Conservation (phyloP, 169 alveolate genomes). For the Eimeria tenella region DNA sequence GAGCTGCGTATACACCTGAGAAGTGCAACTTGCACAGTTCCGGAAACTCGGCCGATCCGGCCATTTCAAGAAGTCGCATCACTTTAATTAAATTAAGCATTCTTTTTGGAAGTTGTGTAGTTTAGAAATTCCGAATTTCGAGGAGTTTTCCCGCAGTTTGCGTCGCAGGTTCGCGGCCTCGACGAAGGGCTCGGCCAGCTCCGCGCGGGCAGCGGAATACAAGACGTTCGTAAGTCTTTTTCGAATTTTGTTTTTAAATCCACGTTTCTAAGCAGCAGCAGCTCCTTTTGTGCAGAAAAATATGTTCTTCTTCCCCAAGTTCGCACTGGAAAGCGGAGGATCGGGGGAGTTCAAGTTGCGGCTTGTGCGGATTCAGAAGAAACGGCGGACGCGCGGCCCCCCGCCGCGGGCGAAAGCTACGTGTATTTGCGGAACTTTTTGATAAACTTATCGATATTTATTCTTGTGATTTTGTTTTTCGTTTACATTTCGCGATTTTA, state of each 20-base stretch:
- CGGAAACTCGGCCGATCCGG: not conserved
- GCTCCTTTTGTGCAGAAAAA: too few relatives aligned
- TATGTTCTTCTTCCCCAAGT: too few relatives aligned
- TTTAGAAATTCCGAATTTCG: not conserved
- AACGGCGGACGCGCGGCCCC: constrained; percentile 10
- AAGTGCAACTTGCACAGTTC: not conserved
- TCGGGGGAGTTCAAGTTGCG: not conserved
- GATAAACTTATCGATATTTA: constrained; percentile 39
- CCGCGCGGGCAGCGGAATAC: constrained; percentile 72
- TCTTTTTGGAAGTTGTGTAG: too few relatives aligned
- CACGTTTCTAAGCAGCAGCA: too few relatives aligned
- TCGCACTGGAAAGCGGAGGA: too few relatives aligned
- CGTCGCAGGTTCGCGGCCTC: constrained; percentile 48
- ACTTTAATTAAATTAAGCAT: not conserved
- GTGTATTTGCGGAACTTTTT: constrained; percentile 59
- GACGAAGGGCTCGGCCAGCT: constrained; percentile 62
- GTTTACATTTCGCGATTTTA: constrained; percentile 68
- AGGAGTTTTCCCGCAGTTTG: not conserved
- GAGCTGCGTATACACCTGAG: constrained; percentile 14
- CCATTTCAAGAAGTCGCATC: too few relatives aligned
- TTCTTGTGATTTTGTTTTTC: constrained; percentile 52
- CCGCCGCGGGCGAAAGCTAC: not conserved
- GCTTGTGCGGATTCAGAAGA: not conserved
- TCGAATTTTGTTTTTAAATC: not conserved
- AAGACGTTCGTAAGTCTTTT: constrained; percentile 64